These are phyloP conservation scores for Actinomucor elegans DNA, from an alignment of 371 early-diverging fungal species.

Conservation along the genomic window DNA sequence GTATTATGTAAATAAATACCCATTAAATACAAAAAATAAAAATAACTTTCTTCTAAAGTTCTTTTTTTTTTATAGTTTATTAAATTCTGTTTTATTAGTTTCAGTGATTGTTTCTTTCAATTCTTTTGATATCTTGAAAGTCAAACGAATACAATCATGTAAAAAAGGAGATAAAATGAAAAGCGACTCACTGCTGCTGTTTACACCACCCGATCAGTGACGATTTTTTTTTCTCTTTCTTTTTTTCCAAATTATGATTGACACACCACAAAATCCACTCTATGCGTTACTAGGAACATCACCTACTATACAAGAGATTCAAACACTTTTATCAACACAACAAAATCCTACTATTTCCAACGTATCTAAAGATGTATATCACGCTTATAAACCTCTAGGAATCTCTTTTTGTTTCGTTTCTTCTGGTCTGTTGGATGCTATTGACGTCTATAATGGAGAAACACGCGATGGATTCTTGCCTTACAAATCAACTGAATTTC, in stretches of 20 bases:
- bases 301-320: neutral
- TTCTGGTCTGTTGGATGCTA: conserved; percentile 28
- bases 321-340: conserved; percentile 3
- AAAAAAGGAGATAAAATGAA: no score
- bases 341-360: conserved; percentile 12
- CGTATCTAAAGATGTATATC: conserved; percentile 31
- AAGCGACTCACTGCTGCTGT: no score
- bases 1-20: no score
- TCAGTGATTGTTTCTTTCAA: no score
- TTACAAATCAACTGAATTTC: conserved; percentile 19
- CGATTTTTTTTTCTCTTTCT: no score
- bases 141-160: no score
- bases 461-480: conserved; percentile 42
- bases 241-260: neutral
- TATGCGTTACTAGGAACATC: conserved; percentile 12
- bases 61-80: no score
- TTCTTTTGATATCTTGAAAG: no score
- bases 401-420: conserved; percentile 42
- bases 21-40: no score
- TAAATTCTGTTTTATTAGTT: no score
- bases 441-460: conserved; percentile 45
- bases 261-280: conserved; percentile 7
- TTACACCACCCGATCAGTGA: no score
- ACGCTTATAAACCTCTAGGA: conserved; percentile 40
- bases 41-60: no score